Evolutionary conservation across 2,329 filamentous ascomycete genomes (phyloP), one percentile per base, ranked within the genome.

Genomic region (Dactylella cylindrospora): DNA sequence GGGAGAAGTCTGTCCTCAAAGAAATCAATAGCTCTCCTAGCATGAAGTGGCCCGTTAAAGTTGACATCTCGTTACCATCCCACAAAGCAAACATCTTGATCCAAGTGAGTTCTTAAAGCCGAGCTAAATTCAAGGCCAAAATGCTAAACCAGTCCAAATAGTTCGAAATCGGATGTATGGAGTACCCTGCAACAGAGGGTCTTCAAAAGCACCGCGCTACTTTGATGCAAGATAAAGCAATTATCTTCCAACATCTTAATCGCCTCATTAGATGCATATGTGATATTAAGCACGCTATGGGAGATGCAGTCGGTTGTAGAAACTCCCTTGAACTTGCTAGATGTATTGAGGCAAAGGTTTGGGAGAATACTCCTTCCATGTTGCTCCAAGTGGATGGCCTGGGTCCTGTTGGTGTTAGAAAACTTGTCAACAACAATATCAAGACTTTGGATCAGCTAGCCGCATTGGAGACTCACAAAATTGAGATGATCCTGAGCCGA

Each of bases 321-420:
- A 83, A 84, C 62, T 85, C 85, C 4, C 78, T 97, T 1, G 86
- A 91, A 69, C 78, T 97, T 4, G 80, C 85, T 40, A 80, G 91
- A 53, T 89, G 88, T 66, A 74, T 97, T 45, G 80, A 82, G 17
- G 86, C 90, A 1, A 81, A 80, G 59, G 79, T 79, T 1, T 95
- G 90, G 93, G 93, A 98, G 69, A 83, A 86, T 26, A 86, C 84
- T 1, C 81, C 87, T 0, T 77, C 85, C 17, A 87, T 96, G 67
- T 79, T 98, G 69, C 85, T 86, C 61, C 91, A 97, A 71, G 79
- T 98, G 1, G 82, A 87, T 0, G 80, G 83, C 2, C 80, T 97
- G 62, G 93, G 93, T 0, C 76, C 82, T 3, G 87, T 84, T 1
- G 80, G 81, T n/a, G 83, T 88, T 65, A 80, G 85, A 29, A 93